A percentile compares a stretch with the other conserved stretches of the same genome.
phyloP scores from a whole-genome alignment of 164 flowering plant genomes.

The Litsea cubeba region DNA sequence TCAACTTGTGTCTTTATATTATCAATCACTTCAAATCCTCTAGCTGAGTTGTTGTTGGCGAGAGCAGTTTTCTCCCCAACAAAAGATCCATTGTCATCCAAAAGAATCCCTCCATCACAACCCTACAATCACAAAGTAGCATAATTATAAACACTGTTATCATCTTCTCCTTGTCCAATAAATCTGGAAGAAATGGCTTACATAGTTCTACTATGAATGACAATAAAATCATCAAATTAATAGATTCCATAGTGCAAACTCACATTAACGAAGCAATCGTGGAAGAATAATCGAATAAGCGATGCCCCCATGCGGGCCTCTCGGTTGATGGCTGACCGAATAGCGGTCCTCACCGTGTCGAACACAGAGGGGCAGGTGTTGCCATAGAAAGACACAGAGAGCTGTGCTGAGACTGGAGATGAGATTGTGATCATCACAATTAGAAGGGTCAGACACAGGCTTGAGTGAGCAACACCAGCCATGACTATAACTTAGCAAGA shows the following conservation, averaged over 20 bases:
- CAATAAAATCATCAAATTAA: neutral
- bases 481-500: neutral
- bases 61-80: slow-evolving; percentile 13
- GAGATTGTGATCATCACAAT: neutral
- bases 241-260: neutral
- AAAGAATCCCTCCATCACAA: slow-evolving; percentile 21
- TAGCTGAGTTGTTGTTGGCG: slow-evolving; percentile 10
- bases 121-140: slow-evolving; percentile 11
- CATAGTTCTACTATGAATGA: too few relatives aligned
- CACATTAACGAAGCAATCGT: slow-evolving; percentile 37
- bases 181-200: neutral
- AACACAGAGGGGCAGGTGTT: slow-evolving; percentile 32
- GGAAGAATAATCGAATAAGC: slow-evolving; percentile 37
- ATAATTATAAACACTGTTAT: neutral
- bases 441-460: neutral
- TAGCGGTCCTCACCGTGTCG: slow-evolving; percentile 21
- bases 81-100: slow-evolving; percentile 12
- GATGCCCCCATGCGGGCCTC: slow-evolving; percentile 41
- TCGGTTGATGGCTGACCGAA: slow-evolving; percentile 16
- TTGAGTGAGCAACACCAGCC: neutral
- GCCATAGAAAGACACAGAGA: slow-evolving; percentile 24
- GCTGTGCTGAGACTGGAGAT: slow-evolving; percentile 20
- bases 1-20: slow-evolving; percentile 22
- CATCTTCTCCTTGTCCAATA: neutral
- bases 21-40: slow-evolving; percentile 21